Percentiles rank a stretch among this genome's conserved stretches.
Evolutionary conservation across 2,329 filamentous ascomycete species (phyloP).

Genomic region (Amylocarpus encephaloides): DNA sequence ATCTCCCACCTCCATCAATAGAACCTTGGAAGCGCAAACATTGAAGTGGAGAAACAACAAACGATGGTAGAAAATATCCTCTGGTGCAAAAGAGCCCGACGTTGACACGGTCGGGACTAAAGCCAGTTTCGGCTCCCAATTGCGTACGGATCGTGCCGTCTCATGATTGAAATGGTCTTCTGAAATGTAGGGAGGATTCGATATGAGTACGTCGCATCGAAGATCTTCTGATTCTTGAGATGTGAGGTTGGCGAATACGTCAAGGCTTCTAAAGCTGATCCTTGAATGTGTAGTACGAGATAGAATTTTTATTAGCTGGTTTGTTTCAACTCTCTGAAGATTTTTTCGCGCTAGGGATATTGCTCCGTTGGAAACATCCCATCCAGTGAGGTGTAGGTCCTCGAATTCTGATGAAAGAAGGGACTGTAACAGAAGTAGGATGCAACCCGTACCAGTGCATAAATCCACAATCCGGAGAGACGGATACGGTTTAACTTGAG

Average conservation of each 20-base stretch:
- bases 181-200: constrained; percentile 91
- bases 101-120: constrained; percentile 49
- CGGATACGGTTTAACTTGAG: background rate
- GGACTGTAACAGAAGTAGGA: constrained; percentile 68
- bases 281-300: constrained; percentile 18
- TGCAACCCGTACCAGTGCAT: constrained; percentile 88
- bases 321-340: constrained; percentile 42
- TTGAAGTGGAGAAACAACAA: constrained; percentile 49
- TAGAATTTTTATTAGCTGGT: constrained; percentile 20
- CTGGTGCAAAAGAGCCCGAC: background rate
- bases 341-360: constrained; percentile 62
- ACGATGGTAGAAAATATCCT: constrained; percentile 59
- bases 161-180: constrained; percentile 49
- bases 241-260: constrained; percentile 41
- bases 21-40: constrained; percentile 43
- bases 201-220: constrained; percentile 54
- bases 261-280: constrained; percentile 12
- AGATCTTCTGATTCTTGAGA: background rate
- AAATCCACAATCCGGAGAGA: constrained; percentile 67
- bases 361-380: constrained; percentile 67
- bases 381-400: constrained; percentile 54
- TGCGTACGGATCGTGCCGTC: constrained; percentile 68
- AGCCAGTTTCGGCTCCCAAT: constrained; percentile 74
- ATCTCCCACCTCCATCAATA: constrained; percentile 69
- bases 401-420: constrained; percentile 42